phyloP scores from a whole-genome alignment of 2,329 filamentous ascomycete genomes.

The Pseudohalonectria lignicola region DNA sequence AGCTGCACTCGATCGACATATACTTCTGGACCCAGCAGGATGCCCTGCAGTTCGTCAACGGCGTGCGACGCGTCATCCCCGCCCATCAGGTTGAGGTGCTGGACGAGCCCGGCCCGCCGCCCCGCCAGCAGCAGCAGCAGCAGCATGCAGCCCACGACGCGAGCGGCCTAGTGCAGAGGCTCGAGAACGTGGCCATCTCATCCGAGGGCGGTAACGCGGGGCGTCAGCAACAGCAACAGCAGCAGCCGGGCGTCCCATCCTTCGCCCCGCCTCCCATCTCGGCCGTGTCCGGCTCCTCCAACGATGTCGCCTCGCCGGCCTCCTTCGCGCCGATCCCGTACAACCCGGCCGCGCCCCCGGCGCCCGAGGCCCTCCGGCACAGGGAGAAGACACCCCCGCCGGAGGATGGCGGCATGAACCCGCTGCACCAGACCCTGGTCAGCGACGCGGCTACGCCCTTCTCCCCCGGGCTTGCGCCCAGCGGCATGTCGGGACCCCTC shows the following conservation, averaged over 20 bases:
- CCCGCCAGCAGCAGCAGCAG: conserved; percentile 25
- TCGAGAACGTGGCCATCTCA: conserved; percentile 60
- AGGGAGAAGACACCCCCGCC: conserved; percentile 74
- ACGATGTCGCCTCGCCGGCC: conserved; percentile 17
- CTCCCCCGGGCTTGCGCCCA: conserved; percentile 38
- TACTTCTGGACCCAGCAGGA: conserved; percentile 73
- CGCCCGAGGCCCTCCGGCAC: conserved; percentile 59
- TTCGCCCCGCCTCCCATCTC: conserved; percentile 30
- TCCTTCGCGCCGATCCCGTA: conserved; percentile 58
- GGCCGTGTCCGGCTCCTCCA: conserved; percentile 13
- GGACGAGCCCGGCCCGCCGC: conserved; percentile 48
- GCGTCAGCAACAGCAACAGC: too few species aligned
- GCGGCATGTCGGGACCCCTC: conserved; percentile 30
- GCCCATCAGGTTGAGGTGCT: conserved; percentile 48
- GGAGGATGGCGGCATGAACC: conserved; percentile 51
- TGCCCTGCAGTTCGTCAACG: conserved; percentile 59
- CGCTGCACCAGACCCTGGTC: conserved; percentile 44
- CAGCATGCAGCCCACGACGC: conserved; percentile 40
- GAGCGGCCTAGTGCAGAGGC: conserved; percentile 61
- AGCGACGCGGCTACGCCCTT: conserved; percentile 44
- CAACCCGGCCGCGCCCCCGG: conserved; percentile 68
- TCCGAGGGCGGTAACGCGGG: too few species aligned
- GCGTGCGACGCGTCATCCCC: conserved; percentile 54
- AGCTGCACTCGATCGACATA: conserved; percentile 62
- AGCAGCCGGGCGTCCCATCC: conserved; percentile 13